Conservation (phyloP, 768 basidiomycete genomes). For the Lentinula raphanica region DNA sequence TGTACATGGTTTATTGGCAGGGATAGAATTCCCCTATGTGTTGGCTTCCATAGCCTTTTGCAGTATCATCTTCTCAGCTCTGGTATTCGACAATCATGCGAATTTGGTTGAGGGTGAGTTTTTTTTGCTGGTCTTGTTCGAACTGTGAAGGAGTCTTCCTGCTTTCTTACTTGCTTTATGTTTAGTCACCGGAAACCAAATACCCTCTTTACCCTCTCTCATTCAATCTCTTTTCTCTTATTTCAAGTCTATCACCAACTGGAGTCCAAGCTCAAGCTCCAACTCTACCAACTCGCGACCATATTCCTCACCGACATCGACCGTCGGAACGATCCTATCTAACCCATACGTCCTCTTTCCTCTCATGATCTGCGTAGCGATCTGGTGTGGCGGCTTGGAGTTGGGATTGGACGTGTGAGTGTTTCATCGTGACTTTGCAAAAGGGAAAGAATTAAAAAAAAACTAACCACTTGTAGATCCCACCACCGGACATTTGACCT, state of each 20-base stretch:
- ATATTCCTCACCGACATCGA: constrained; percentile 28
- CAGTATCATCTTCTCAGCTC: constrained; percentile 52
- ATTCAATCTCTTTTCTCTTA: constrained; percentile 40
- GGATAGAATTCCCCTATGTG: constrained; percentile 65
- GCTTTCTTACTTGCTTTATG: neutral
- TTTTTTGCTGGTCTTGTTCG: too few species aligned
- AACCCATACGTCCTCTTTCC: constrained; percentile 77
- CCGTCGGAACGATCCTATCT: constrained; percentile 39
- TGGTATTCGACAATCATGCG: constrained; percentile 57
- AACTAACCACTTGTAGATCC: constrained; percentile 15
- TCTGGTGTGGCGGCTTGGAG: constrained; percentile 48
- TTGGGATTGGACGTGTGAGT: constrained; percentile 54
- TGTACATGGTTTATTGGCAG: constrained; percentile 39
- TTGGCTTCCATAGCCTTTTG: constrained; percentile 51
- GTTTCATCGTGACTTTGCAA: neutral
- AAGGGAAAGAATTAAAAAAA: too few species aligned
- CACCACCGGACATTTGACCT: constrained; percentile 78
- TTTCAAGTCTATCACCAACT: constrained; percentile 26
- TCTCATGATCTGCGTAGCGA: constrained; percentile 47
- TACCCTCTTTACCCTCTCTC: constrained; percentile 48
- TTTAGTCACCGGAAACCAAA: constrained; percentile 56
- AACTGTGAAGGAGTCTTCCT: too few species aligned
- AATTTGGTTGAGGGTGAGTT: constrained; percentile 60
- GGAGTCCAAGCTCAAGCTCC: too few species aligned
- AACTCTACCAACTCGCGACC: constrained; percentile 24